Conservation (phyloP, 805 yeast genomes). For the Wickerhamiella brachini region DNA sequence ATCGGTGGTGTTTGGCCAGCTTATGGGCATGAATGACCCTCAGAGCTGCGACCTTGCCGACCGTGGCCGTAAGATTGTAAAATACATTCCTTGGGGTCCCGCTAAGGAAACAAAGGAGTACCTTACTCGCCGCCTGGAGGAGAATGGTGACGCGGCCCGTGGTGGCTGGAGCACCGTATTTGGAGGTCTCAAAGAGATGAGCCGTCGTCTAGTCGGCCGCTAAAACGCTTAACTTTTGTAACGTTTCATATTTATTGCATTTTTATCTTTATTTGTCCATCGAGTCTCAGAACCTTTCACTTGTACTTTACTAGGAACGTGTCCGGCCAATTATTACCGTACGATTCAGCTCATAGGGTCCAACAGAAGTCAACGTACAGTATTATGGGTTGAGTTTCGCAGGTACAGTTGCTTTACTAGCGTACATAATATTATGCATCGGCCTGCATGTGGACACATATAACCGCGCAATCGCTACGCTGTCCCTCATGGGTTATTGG, state of each 20-base stretch:
- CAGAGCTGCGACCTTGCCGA: slow-evolving; percentile 61
- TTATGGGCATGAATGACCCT: slow-evolving; percentile 91
- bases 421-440: background rate
- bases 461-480: background rate
- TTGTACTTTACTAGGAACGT: no score
- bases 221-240: background rate
- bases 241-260: background rate
- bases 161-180: slow-evolving; percentile 19
- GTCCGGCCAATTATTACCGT: no score
- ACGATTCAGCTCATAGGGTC: no score
- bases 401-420: background rate
- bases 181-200: slow-evolving; percentile 14
- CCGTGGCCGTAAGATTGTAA: slow-evolving; percentile 61
- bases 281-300: no score
- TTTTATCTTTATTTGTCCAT: no score
- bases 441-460: background rate
- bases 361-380: no score
- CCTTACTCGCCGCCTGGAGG: slow-evolving; percentile 77
- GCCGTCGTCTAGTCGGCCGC: background rate
- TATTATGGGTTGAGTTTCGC: no score
- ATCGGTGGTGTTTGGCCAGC: slow-evolving; percentile 68
- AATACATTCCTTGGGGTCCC: slow-evolving; percentile 98
- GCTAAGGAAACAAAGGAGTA: slow-evolving; percentile 87
- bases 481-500: background rate
- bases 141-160: slow-evolving; percentile 61